Base-by-base conservation (phyloP, 148 eudicot genomes). In the Vaccinium vitisidaea region DNA sequence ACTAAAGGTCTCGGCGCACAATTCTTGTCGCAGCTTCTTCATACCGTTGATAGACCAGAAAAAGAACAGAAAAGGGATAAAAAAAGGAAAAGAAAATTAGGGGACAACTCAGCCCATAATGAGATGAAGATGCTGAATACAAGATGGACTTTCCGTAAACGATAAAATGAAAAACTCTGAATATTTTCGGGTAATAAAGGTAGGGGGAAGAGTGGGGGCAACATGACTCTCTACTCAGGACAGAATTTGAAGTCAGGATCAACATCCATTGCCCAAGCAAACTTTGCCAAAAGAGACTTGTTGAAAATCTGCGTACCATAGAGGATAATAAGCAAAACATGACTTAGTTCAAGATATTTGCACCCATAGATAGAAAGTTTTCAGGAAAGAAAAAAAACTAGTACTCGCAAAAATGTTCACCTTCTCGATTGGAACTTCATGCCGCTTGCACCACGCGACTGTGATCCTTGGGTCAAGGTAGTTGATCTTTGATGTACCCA, bases 361-460 rank as follows among this genome's bases (percentile, higher is more conserved):
- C 73, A 9, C 25, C 56, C 21, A 39, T 1, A 30, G 69, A 75
- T 70, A 63, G 12, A 32, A 70, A 56, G 77, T 43, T 30, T n/a
- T 5, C 0, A 12, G 39, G 39, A 39, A 39, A 39, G 4, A 21
- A 50, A 23, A 30, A 50, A 69, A 53, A 27, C 46, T 5, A 43
- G 46, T 61, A 39, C n/a, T 73, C 39, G 54, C 70, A 50, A 55
- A 52, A 49, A 5, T 21, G 49, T 75, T 87, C 86, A 97, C 99
- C 95, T 97, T 97, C 86, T 97, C 99, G 56, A 97, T 95, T 56
- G 99, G 99, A 83, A 97, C 99, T 88, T 97, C 99, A 21, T 90
- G 90, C 87, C 99, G 89, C 87, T 97, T 97, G 90, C 99, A 97
- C 99, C 99, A 97, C 63, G 99, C 99, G 76, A 97, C 99, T 23